Evolutionary conservation across 768 basidiomycete species (phyloP).

Genomic region (Filobasidium floriforme): DNA sequence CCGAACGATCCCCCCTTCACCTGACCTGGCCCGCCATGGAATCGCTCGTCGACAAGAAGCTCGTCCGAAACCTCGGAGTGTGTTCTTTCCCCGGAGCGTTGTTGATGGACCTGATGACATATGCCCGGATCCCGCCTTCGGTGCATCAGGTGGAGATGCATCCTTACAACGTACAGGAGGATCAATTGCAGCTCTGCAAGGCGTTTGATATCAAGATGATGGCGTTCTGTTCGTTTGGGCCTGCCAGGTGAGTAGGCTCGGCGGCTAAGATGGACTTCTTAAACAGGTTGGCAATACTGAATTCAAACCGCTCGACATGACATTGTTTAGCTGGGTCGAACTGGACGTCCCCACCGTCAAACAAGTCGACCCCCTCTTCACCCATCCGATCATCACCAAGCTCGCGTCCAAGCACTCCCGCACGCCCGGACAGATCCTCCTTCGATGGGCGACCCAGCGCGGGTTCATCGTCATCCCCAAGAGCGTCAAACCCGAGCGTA

Average conservation of each 20-base stretch:
- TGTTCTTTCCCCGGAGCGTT: constrained; percentile 70
- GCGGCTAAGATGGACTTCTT: not conserved
- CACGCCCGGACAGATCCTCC: constrained; percentile 58
- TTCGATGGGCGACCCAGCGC: constrained; percentile 72
- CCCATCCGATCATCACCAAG: constrained; percentile 20
- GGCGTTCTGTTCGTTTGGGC: constrained; percentile 30
- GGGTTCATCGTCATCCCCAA: constrained; percentile 71
- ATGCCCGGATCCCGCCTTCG: constrained; percentile 59
- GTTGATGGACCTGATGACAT: constrained; percentile 67
- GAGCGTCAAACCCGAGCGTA: constrained; percentile 51
- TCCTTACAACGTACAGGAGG: constrained; percentile 41
- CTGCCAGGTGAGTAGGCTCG: constrained; percentile 24
- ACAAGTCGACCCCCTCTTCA: constrained; percentile 19
- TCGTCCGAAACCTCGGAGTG: constrained; percentile 71
- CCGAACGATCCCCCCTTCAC: constrained; percentile 49
- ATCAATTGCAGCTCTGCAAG: constrained; percentile 21
- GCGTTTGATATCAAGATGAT: constrained; percentile 31
- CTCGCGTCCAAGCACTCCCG: constrained; percentile 12
- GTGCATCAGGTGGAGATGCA: constrained; percentile 60
- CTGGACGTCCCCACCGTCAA: constrained; percentile 19
- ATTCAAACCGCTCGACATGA: not conserved
- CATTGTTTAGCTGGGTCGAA: constrained; percentile 20
- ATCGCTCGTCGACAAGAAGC: constrained; percentile 61
- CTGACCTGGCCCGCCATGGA: constrained; percentile 77
- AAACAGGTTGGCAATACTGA: not conserved